These are phyloP conservation scores for Cocos nucifera DNA, from an alignment of 176 grass and related monocot genomes.

Conservation along the genomic window DNA sequence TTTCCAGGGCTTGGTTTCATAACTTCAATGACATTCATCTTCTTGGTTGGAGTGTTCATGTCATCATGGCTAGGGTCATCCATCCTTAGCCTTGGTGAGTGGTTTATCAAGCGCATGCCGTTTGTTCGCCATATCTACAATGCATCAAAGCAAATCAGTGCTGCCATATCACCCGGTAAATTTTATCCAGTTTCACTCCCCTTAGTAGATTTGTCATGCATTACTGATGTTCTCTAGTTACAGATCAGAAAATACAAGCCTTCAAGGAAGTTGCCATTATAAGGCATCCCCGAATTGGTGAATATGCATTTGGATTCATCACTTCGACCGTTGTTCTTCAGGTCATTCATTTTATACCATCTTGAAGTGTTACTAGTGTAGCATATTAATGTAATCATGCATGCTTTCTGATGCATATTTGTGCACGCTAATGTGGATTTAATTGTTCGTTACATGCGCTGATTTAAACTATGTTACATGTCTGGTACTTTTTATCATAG, in stretches of 20 bases:
- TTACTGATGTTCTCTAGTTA: neutral
- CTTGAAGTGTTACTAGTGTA: too few relatives aligned
- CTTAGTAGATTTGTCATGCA: neutral
- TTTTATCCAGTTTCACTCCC: neutral
- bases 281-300: constrained; percentile 9
- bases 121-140: constrained; percentile 16
- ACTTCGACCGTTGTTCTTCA: constrained; percentile 14
- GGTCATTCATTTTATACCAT: neutral
- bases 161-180: constrained; percentile 18
- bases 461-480: too few relatives aligned
- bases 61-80: constrained; percentile 19
- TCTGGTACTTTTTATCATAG: too few relatives aligned
- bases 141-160: constrained; percentile 20
- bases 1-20: constrained; percentile 19
- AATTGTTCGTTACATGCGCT: too few relatives aligned
- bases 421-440: too few relatives aligned
- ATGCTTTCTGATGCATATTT: too few relatives aligned
- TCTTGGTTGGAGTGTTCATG: constrained; percentile 22
- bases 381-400: too few relatives aligned
- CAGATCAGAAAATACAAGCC: constrained; percentile 16
- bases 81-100: constrained; percentile 15
- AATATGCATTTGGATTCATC: constrained; percentile 23
- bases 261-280: constrained; percentile 20
- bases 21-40: constrained; percentile 18
- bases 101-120: constrained; percentile 24